Conservation (phyloP, 768 basidiomycete species). For the Saitozyma podzolica region DNA sequence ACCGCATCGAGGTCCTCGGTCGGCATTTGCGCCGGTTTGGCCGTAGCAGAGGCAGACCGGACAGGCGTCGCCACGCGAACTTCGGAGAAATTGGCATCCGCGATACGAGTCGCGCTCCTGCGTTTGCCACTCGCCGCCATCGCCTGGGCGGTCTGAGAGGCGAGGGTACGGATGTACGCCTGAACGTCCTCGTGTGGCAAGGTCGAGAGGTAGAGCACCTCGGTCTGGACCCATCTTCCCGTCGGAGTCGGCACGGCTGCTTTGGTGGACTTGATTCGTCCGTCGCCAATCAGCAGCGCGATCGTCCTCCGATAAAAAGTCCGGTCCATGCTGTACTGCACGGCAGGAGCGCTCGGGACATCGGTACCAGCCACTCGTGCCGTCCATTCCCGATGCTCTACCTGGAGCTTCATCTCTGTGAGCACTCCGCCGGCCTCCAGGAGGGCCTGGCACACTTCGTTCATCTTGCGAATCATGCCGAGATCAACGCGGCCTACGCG, state of each 20-base stretch:
- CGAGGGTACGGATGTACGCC: slow-evolving; percentile 57
- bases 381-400: slow-evolving; percentile 31
- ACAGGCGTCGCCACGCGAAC: slow-evolving; percentile 54
- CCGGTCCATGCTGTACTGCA: slow-evolving; percentile 36
- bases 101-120: slow-evolving; percentile 44
- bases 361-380: slow-evolving; percentile 34
- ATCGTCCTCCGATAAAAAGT: slow-evolving; percentile 67
- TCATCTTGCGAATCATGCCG: slow-evolving; percentile 17
- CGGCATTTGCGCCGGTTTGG: background rate
- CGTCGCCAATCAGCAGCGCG: slow-evolving; percentile 64
- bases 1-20: slow-evolving; percentile 1
- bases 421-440: slow-evolving; percentile 28
- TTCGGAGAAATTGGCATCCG: slow-evolving; percentile 23
- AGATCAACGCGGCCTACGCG: slow-evolving; percentile 24
- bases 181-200: slow-evolving; percentile 61
- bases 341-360: slow-evolving; percentile 27
- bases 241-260: slow-evolving; percentile 65
- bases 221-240: slow-evolving; percentile 63
- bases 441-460: slow-evolving; percentile 31
- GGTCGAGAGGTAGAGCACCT: slow-evolving; percentile 67
- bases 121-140: slow-evolving; percentile 45
- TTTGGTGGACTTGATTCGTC: slow-evolving; percentile 69
- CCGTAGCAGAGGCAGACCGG: background rate
- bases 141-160: slow-evolving; percentile 8
- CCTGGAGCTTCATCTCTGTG: slow-evolving; percentile 13